Evolutionary conservation across 1,139 yeast species (phyloP), one percentile per base, ranked within the genome.

Genomic region (Yamadazyma friedrichii): DNA sequence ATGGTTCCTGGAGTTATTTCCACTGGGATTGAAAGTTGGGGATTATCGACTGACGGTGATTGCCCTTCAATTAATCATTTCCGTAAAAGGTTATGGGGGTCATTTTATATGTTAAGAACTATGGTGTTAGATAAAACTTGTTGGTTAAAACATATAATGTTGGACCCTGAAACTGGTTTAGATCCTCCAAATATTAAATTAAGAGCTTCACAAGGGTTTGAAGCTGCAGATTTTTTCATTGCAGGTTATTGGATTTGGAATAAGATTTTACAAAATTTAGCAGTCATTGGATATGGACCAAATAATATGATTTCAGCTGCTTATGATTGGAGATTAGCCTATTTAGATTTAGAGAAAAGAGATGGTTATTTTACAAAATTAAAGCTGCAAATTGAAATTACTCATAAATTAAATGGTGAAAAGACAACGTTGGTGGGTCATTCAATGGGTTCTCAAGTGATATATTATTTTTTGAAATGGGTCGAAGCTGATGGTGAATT

Each of bases 241-340:
- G 88, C 98, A 4, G 98, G 98, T 0, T 93, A 93, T 63, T 93
- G 98, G 98, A 88, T 93, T 53, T 93, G 98, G 98, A 88, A 88
- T 60, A 93, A 94, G 59, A 80, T 93, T 42, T 70, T 93, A 13
- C 96, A 93, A 59, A 94, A 94, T 55, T 69, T 94, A 50, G 95
- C 96, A 1, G 98, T 88, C 1, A 78, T 94, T 48, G 97, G 97
- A 0, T 93, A 93, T 61, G 95, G 88, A 35, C 93, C 96, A 2
- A 84, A 88, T 53, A 87, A 79, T 54, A 89, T 93, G 98, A 59
- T 76, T 26, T 82, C 91, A 42, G 98, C 98, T 1, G 76, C 96
- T 2, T 93, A 93, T 60, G 98, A 93, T 62, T 93, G 98, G 98
- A 76, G 98, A 54, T 73, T 93, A 53, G 84, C 96, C 0, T 94